Evolutionary conservation across 2,329 filamentous ascomycete genomes (phyloP).

Genomic region (Macrophomina tecta): DNA sequence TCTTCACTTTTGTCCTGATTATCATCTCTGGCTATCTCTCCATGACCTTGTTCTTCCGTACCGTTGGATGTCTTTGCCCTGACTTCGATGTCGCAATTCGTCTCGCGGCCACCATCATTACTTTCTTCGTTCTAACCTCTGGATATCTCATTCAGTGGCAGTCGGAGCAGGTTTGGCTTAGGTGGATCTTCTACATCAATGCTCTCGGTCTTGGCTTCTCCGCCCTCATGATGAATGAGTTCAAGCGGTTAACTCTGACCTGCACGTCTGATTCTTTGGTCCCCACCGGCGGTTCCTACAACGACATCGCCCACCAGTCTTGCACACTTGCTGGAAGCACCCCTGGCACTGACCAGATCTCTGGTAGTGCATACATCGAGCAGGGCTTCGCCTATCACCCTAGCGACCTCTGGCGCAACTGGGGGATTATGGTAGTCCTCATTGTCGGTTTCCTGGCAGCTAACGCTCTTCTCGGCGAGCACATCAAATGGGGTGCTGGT

Average conservation of each 20-base stretch:
- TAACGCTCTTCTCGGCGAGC: slow-evolving; percentile 77
- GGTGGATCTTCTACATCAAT: slow-evolving; percentile 83
- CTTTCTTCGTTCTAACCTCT: slow-evolving; percentile 78
- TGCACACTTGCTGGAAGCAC: slow-evolving; percentile 79
- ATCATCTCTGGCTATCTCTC: slow-evolving; percentile 74
- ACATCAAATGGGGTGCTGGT: slow-evolving; percentile 77
- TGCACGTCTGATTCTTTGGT: slow-evolving; percentile 73
- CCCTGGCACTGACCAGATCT: slow-evolving; percentile 67
- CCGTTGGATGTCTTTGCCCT: slow-evolving; percentile 75
- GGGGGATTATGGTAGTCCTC: slow-evolving; percentile 78
- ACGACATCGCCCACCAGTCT: slow-evolving; percentile 74
- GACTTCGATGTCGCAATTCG: slow-evolving; percentile 88
- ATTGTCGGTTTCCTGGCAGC: slow-evolving; percentile 76
- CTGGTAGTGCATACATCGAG: slow-evolving; percentile 72
- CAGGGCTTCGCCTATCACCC: slow-evolving; percentile 71
- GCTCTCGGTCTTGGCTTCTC: slow-evolving; percentile 76
- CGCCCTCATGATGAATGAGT: slow-evolving; percentile 86
- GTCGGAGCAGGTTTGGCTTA: slow-evolving; percentile 74
- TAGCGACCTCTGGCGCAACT: slow-evolving; percentile 79
- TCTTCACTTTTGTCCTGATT: slow-evolving; percentile 86
- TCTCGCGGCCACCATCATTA: slow-evolving; percentile 77
- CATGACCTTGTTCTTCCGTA: slow-evolving; percentile 88
- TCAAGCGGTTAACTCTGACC: slow-evolving; percentile 69
- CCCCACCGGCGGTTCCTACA: slow-evolving; percentile 73
- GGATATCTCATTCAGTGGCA: slow-evolving; percentile 86